Evolutionary conservation across 495 filamentous ascomycete genomes (phyloP).

Genomic region (Penicillium angulare): DNA sequence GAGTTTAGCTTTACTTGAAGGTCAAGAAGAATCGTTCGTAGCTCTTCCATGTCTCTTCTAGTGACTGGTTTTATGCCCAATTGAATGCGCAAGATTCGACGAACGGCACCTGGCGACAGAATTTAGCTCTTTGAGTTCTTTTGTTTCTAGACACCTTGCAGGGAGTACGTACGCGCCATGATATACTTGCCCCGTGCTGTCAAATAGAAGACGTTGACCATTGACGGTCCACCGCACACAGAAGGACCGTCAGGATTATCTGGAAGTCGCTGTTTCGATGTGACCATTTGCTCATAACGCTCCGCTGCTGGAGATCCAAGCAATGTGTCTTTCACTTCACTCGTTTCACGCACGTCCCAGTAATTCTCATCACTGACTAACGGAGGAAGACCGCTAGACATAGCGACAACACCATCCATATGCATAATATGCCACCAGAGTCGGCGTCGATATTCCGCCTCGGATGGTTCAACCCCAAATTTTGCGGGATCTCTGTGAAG

Average conservation of each 20-base stretch:
- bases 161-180: constrained; percentile 42
- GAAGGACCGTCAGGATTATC: constrained; percentile 47
- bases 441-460: constrained; percentile 66
- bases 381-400: constrained; percentile 48
- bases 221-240: constrained; percentile 44
- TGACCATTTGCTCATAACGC: constrained; percentile 34
- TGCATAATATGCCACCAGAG: constrained; percentile 75
- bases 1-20: constrained; percentile 46
- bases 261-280: constrained; percentile 28
- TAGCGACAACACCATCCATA: constrained; percentile 55
- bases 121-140: constrained; percentile 9
- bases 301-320: constrained; percentile 41
- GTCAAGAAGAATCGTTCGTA: constrained; percentile 42
- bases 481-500: constrained; percentile 68
- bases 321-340: constrained; percentile 46
- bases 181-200: constrained; percentile 45
- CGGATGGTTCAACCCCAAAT: constrained; percentile 62
- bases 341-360: constrained; percentile 47
- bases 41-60: constrained; percentile 45
- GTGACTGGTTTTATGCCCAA: constrained; percentile 45
- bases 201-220: constrained; percentile 50
- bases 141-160: background rate
- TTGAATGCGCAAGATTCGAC: constrained; percentile 46
- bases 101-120: constrained; percentile 34
- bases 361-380: constrained; percentile 45